phyloP scores from a whole-genome alignment of 2,329 filamentous ascomycete species.

The Alternaria atra region DNA sequence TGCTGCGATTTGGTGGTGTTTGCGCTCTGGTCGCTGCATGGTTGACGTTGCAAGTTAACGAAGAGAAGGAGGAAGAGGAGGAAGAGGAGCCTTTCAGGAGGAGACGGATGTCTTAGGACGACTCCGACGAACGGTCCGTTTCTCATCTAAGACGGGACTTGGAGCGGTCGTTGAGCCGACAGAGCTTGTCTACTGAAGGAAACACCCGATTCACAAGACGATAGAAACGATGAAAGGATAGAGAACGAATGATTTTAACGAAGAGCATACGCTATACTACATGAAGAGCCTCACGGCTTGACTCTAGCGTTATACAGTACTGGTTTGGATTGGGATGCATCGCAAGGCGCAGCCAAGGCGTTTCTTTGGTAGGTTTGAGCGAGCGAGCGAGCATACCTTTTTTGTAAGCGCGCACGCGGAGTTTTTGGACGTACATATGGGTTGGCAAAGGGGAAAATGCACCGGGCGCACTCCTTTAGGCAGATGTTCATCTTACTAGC shows the following conservation, averaged over 20 bases:
- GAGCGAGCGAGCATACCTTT: background rate
- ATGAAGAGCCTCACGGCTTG: constrained; percentile 3
- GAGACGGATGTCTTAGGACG: constrained; percentile 33
- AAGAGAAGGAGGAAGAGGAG: constrained; percentile 58
- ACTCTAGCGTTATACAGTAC: background rate
- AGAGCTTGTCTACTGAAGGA: constrained; percentile 1
- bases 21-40: constrained; percentile 80
- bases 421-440: constrained; percentile 13
- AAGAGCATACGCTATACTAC: background rate
- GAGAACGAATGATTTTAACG: background rate
- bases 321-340: constrained; percentile 13
- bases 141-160: constrained; percentile 18
- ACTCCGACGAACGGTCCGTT: constrained; percentile 22
- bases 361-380: background rate
- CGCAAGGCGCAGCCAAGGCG: constrained; percentile 10
- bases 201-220: background rate
- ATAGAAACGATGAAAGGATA: background rate
- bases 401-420: constrained; percentile 7
- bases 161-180: constrained; percentile 18
- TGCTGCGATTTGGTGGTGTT: constrained; percentile 82
- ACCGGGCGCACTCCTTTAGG: constrained; percentile 1
- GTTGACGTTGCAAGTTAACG: constrained; percentile 72
- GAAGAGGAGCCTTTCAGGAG: constrained; percentile 34
- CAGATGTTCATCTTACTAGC: background rate
- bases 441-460: background rate